Base-by-base conservation (phyloP, 202 grass and related monocot species). In the Digitaria exilis region DNA sequence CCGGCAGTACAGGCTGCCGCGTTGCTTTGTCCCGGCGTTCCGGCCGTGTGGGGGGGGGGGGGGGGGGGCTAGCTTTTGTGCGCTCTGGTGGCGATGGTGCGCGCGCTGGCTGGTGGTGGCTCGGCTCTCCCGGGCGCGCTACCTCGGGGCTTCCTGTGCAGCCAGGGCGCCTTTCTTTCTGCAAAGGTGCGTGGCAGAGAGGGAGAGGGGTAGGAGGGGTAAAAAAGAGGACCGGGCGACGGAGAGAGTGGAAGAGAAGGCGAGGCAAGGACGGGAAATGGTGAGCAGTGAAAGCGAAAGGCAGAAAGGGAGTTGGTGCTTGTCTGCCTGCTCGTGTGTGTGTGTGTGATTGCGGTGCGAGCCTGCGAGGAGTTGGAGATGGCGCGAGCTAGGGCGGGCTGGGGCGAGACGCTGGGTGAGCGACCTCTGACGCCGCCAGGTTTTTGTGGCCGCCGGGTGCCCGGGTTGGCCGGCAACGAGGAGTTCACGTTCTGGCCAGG, bases 21-120 rank as follows among this genome's bases (percentile, higher is more conserved):
- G 64, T 56, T 21, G 32, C 64, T 80, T 80, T 56, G 78, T 69
- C 63, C 77, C 76, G n/a, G 63, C 48, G 63, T 29, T 21, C 6
- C 77, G 46, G 62, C 77, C 75, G 68, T 59, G 80, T 29, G 84
- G 88, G n/a, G n/a, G n/a, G n/a, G n/a, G n/a, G n/a, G n/a, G n/a
- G n/a, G n/a, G n/a, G n/a, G n/a, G n/a, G n/a, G n/a, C n/a, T 86
- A 88, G 84, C 91, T 86, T 91, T 94, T 81, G 83, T n/a, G 76
- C 73, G 65, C 13, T 22, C 29, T 32, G 25, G 12, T 60, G 24
- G n/a, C 16, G 0, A 5, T 3, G 52, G 84, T n/a, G n/a, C n/a
- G n/a, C n/a, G n/a, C 65, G 30, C 41, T 78, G 82, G 55, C n/a
- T 62, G 54, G 26, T 54, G 77, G 39, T 3, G 69, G 78, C 42